A percentile compares a stretch with the other conserved stretches of the same genome.
These are phyloP conservation scores for Cymbopogon citratus DNA, from an alignment of 176 grass and related monocot genomes.

Conservation along the genomic window DNA sequence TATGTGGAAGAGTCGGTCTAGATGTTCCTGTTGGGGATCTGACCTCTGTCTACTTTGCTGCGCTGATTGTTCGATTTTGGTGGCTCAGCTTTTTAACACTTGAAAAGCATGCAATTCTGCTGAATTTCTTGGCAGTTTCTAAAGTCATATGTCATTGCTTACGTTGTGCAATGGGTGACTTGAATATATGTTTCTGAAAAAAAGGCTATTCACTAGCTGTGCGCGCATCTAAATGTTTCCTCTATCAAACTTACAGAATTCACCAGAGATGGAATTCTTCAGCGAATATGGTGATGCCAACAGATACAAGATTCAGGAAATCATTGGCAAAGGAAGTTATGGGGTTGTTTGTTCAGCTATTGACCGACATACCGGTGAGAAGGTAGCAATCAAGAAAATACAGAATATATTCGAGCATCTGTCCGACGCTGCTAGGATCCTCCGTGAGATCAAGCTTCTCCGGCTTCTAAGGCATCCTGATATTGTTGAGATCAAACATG, in stretches of 20 bases:
- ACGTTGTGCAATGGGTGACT: neutral
- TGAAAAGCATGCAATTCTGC: neutral
- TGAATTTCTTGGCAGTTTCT: neutral
- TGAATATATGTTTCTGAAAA: neutral
- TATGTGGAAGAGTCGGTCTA: neutral
- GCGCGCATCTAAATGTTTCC: neutral
- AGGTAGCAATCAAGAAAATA: slow-evolving; percentile 94
- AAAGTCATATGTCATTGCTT: neutral
- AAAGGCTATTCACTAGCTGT: neutral
- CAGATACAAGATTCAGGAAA: slow-evolving; percentile 86
- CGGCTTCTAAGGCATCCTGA: slow-evolving; percentile 80
- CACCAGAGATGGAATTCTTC: slow-evolving; percentile 86
- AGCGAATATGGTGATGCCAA: slow-evolving; percentile 71
- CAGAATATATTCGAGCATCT: slow-evolving; percentile 85
- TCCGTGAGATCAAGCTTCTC: slow-evolving; percentile 93
- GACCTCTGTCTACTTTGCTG: neutral
- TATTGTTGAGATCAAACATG: slow-evolving; percentile 94
- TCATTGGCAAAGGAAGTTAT: slow-evolving; percentile 88
- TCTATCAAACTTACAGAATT: slow-evolving; percentile 46
- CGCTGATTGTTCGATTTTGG: neutral
- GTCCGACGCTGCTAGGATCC: slow-evolving; percentile 79
- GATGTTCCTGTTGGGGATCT: neutral
- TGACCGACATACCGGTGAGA: slow-evolving; percentile 79
- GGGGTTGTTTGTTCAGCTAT: slow-evolving; percentile 92
- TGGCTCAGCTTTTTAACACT: neutral